Conservation (phyloP, 192 early-diverging fungal species). For the Backusella liffmaniae region DNA sequence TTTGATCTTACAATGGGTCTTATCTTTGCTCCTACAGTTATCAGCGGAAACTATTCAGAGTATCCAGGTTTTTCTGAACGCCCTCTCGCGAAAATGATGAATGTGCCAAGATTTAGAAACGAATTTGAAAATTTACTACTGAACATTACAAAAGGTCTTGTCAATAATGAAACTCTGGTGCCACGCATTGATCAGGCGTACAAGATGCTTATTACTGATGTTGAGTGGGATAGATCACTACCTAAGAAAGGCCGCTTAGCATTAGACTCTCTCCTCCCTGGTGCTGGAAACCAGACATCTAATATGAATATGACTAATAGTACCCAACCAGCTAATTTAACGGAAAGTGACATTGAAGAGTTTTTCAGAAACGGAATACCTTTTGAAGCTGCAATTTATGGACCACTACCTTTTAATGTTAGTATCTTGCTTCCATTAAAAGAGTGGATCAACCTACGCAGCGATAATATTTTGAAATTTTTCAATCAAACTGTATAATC, state of each 20-base stretch:
- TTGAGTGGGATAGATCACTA: conserved; percentile 3
- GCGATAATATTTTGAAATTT: conserved; percentile 9
- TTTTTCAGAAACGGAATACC: neutral
- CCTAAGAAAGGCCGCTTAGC: neutral
- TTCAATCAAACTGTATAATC: neutral
- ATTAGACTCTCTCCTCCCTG: neutral
- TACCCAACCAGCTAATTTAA: neutral
- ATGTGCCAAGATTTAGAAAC: neutral
- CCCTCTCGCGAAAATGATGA: neutral
- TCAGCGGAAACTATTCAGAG: conserved; percentile 8
- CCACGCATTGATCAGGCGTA: neutral
- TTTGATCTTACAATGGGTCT: conserved; percentile 18
- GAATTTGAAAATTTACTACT: neutral
- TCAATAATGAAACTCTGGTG: neutral
- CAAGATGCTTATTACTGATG: neutral
- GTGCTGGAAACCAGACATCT: neutral
- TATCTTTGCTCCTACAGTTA: neutral
- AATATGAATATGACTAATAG: neutral
- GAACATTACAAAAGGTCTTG: neutral
- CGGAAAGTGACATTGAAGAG: neutral
- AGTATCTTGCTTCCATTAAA: neutral
- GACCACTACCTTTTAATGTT: neutral
- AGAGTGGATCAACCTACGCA: neutral
- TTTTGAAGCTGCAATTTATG: neutral
- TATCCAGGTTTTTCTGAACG: conserved; percentile 15